Evolutionary conservation across 169 alveolate genomes (phyloP), one percentile per base, ranked within the genome.

Genomic region (Amoebophrya sp.): DNA sequence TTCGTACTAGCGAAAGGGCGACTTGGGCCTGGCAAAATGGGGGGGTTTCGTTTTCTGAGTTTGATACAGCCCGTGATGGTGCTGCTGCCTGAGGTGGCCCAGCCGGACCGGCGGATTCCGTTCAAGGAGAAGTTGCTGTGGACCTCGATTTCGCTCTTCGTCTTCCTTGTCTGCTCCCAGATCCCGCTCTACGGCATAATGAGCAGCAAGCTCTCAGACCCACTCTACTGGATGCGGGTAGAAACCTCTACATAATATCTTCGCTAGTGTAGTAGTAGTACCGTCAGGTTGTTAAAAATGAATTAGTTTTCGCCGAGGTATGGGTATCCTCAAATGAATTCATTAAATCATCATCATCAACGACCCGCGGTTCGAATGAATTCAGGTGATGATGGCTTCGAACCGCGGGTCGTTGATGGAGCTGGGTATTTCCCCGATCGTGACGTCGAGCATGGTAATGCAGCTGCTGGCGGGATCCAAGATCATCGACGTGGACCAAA

Each of bases 361-460:
- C n/a, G n/a, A n/a, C n/a, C n/a, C n/a, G n/a, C n/a, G n/a, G n/a
- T n/a, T n/a, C n/a, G n/a, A 97, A 95, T 97, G 99, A 99, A 96
- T 98, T 95, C 97, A 99, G 95, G 99, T 98, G 58, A 98, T 99
- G 69, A 95, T 99, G 92, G 99, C 99, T 41, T 98, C 99, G 18
- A 99, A 99, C 95, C 96, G 99, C 92, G 99, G 99, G 69, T 97
- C 99, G 0, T 94, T 99, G 89, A 99, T 99, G 99, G 99, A 99
- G 95, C 97, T 99, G 88, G 94, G 94, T 87, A 90, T 90, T 67
- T 87, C 93, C 38, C 93, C 93, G 29, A 90, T 90, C 40, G 99
- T 99, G 89, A 98, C 99, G 34, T 95, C 99, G 67, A 98, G 99
- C 67, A 99, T 99, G 99, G 98, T 99, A 90, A 98, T 99, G 99